Evolutionary conservation across 768 basidiomycete species (phyloP).

Genomic region (Panaeolus cyanescens): DNA sequence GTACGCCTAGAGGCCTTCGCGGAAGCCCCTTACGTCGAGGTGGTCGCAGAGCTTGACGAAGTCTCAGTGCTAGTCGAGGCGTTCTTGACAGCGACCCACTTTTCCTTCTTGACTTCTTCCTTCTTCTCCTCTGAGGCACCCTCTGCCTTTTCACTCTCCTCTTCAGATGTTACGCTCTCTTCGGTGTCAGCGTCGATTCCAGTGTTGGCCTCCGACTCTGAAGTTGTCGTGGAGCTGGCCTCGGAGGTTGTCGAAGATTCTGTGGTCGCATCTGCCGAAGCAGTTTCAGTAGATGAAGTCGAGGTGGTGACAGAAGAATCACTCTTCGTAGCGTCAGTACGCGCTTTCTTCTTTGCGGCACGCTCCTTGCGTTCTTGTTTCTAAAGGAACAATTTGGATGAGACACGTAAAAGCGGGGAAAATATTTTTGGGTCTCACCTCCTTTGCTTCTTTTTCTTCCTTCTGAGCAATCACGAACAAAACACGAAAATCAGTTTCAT

Average conservation of each 20-base stretch:
- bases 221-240: constrained; percentile 45
- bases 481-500: neutral
- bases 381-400: constrained; percentile 29
- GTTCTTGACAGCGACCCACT: constrained; percentile 76
- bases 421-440: constrained; percentile 39
- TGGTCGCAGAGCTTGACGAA: constrained; percentile 19
- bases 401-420: neutral
- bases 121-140: constrained; percentile 40
- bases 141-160: constrained; percentile 53
- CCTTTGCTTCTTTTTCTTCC: constrained; percentile 57
- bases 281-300: constrained; percentile 36
- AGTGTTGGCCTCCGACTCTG: constrained; percentile 61
- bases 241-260: constrained; percentile 22
- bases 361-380: constrained; percentile 53
- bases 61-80: constrained; percentile 16
- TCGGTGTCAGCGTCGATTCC: constrained; percentile 76
- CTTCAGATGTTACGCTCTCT: constrained; percentile 76
- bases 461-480: constrained; percentile 28
- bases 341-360: constrained; percentile 31
- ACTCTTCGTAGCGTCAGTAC: constrained; percentile 49
- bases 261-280: constrained; percentile 18
- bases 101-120: constrained; percentile 53
- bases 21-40: constrained; percentile 8
- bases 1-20: neutral
- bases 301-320: constrained; percentile 35